These are phyloP conservation scores for Xerocomus spinulosus DNA, from an alignment of 768 basidiomycete genomes.

Conservation along the genomic window DNA sequence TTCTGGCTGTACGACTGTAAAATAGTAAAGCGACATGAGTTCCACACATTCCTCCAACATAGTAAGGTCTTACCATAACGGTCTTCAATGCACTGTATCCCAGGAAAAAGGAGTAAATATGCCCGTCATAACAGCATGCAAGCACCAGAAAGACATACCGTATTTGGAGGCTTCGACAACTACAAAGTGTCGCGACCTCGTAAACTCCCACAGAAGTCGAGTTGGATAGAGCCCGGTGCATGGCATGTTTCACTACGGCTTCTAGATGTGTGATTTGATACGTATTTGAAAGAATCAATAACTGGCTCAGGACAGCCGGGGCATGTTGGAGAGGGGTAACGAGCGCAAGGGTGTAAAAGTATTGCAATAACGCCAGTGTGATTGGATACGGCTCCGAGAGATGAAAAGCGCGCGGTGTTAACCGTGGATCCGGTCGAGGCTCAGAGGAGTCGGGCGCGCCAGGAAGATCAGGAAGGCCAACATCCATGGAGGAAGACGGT, in stretches of 20 bases:
- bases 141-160: slow-evolving; percentile 43
- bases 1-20: slow-evolving; percentile 77
- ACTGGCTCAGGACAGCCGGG: slow-evolving; percentile 81
- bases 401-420: slow-evolving; percentile 73
- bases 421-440: slow-evolving; percentile 66
- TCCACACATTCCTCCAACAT: too few species aligned
- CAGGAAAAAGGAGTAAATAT: slow-evolving; percentile 6
- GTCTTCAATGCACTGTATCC: slow-evolving; percentile 72
- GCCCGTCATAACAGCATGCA: slow-evolving; percentile 7
- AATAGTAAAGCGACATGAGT: too few species aligned
- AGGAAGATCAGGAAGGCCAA: slow-evolving; percentile 58
- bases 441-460: slow-evolving; percentile 46
- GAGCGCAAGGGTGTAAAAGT: slow-evolving; percentile 84
- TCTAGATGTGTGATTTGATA: slow-evolving; percentile 77
- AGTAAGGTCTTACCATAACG: slow-evolving; percentile 73
- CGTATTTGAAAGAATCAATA: slow-evolving; percentile 78
- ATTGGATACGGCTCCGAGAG: slow-evolving; percentile 90
- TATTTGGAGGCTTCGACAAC: slow-evolving; percentile 84
- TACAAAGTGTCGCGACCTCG: slow-evolving; percentile 90
- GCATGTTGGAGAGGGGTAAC: slow-evolving; percentile 89
- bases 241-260: slow-evolving; percentile 83
- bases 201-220: slow-evolving; percentile 88
- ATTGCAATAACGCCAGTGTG: slow-evolving; percentile 85
- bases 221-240: slow-evolving; percentile 84
- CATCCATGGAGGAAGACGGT: slow-evolving; percentile 57